phyloP scores from a whole-genome alignment of 495 filamentous ascomycete genomes.

The Sordaria brevicollis region DNA sequence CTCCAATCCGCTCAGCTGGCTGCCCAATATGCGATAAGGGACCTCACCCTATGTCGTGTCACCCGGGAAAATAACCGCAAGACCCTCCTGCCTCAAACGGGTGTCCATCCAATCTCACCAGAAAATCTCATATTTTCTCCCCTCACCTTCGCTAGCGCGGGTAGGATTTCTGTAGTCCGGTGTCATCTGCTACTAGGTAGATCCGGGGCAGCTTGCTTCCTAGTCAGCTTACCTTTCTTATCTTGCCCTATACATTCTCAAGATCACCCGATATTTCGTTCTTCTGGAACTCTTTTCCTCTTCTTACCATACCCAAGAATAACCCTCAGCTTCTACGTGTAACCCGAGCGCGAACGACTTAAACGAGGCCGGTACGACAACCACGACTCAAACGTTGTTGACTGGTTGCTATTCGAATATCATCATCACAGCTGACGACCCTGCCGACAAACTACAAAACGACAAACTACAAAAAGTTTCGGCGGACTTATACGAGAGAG shows the following conservation, averaged over 20 bases:
- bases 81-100: background rate
- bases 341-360: background rate
- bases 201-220: background rate
- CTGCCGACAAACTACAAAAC: no score
- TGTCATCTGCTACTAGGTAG: background rate
- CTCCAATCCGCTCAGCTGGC: background rate
- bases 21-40: background rate
- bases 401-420: background rate
- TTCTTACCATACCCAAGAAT: background rate
- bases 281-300: background rate
- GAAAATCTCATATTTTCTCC: background rate
- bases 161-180: background rate
- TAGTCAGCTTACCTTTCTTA: background rate
- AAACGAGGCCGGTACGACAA: background rate
- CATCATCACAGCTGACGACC: background rate
- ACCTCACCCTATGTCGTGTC: background rate
- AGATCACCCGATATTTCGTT: background rate
- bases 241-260: background rate
- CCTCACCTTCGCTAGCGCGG: background rate
- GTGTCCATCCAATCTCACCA: background rate
- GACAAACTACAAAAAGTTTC: background rate
- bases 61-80: background rate
- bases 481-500: background rate
- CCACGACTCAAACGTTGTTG: background rate
- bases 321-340: background rate